phyloP scores from a whole-genome alignment of 2,329 filamentous ascomycete genomes.

The Fusarium sororula region DNA sequence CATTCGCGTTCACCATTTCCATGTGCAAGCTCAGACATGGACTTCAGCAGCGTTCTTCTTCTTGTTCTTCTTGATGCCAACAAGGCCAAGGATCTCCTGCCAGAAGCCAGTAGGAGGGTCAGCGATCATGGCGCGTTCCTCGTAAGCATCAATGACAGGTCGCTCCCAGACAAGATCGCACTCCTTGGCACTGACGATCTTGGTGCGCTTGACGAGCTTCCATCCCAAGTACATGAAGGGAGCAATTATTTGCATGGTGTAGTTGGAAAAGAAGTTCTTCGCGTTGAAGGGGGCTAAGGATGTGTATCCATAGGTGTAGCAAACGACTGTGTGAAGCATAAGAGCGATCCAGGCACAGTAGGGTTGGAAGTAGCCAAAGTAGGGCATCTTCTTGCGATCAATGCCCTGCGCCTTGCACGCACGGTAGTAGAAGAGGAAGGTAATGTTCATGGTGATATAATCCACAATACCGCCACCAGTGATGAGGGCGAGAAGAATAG shows the following conservation, averaged over 20 bases:
- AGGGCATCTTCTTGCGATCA: conserved; percentile 58
- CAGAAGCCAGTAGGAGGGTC: conserved; percentile 55
- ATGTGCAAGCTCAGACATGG: conserved; percentile 8
- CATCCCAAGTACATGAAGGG: conserved; percentile 60
- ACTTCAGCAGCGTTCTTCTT: conserved; percentile 15
- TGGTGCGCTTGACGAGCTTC: conserved; percentile 67
- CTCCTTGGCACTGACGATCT: conserved; percentile 57
- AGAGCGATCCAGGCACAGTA: conserved; percentile 33
- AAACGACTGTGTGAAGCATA: conserved; percentile 36
- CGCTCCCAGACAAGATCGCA: conserved; percentile 65
- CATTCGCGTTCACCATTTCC: not conserved
- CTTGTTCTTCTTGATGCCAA: conserved; percentile 28
- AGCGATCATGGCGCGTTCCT: conserved; percentile 47
- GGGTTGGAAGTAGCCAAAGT: conserved; percentile 53
- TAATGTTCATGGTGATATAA: conserved; percentile 63
- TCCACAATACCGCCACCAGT: conserved; percentile 60
- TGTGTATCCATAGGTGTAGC: conserved; percentile 61
- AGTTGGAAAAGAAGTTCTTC: conserved; percentile 56
- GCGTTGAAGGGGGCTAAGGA: conserved; percentile 61
- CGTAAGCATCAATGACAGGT: conserved; percentile 62
- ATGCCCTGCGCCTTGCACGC: conserved; percentile 59
- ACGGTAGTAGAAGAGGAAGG: conserved; percentile 66
- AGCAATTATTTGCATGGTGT: conserved; percentile 59
- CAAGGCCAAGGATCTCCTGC: conserved; percentile 23
- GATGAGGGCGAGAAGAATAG: conserved; percentile 56